These are phyloP conservation scores for Geranomyces michiganensis DNA, from an alignment of 192 early-diverging fungal species.

Conservation along the genomic window DNA sequence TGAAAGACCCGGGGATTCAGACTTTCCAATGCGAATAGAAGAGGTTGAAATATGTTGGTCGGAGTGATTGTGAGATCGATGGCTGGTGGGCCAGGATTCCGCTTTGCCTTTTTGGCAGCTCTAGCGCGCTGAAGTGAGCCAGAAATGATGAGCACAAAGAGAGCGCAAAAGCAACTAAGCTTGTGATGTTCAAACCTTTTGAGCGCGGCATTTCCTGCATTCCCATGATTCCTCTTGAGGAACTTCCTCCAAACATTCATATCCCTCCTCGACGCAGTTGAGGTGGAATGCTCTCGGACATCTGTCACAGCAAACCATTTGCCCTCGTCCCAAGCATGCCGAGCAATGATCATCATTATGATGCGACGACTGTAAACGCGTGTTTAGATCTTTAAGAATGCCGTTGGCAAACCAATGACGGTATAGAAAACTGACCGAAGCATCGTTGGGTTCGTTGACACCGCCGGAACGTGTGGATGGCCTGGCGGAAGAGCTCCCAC, in stretches of 20 bases:
- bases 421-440: constrained; percentile 16
- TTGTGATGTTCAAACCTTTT: constrained; percentile 20
- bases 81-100: background rate
- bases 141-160: background rate
- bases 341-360: constrained; percentile 56
- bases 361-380: background rate
- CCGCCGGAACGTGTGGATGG: constrained; percentile 16
- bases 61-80: background rate
- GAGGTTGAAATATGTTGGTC: constrained; percentile 27
- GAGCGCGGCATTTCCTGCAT: constrained; percentile 46
- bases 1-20: constrained; percentile 50
- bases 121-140: background rate
- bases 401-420: background rate
- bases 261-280: constrained; percentile 53
- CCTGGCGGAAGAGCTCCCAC: constrained; percentile 19
- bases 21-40: constrained; percentile 38
- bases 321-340: constrained; percentile 51
- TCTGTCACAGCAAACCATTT: constrained; percentile 57
- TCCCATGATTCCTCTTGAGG: constrained; percentile 46
- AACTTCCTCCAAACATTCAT: constrained; percentile 25
- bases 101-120: background rate
- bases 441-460: constrained; percentile 12
- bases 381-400: background rate
- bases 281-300: constrained; percentile 61
- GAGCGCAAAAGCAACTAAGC: background rate